phyloP scores from a whole-genome alignment of 495 filamentous ascomycete genomes.

The Parmelia sp. region DNA sequence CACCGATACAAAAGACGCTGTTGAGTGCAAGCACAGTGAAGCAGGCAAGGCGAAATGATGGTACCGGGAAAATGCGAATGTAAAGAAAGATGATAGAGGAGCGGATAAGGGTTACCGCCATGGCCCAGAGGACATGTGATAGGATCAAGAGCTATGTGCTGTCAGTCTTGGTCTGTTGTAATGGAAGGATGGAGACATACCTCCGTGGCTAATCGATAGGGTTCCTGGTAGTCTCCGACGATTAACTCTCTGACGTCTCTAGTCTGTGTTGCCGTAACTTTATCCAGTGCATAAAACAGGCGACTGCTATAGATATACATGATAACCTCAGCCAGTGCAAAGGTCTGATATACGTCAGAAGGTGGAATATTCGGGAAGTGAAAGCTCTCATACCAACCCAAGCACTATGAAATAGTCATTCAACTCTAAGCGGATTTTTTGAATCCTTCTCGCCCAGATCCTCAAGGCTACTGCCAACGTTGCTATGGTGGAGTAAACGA shows the following conservation, averaged over 20 bases:
- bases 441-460: constrained; percentile 21
- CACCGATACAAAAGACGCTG: constrained; percentile 6
- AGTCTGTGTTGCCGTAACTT: too few relatives aligned
- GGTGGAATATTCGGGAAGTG: background rate
- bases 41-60: constrained; percentile 34
- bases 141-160: background rate
- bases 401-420: constrained; percentile 19
- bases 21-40: constrained; percentile 24
- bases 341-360: constrained; percentile 12
- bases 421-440: constrained; percentile 8
- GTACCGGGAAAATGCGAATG: constrained; percentile 34
- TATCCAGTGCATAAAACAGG: background rate
- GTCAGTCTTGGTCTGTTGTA: background rate
- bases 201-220: too few relatives aligned
- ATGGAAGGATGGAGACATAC: background rate
- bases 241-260: too few relatives aligned
- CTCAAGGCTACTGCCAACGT: constrained; percentile 10
- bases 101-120: constrained; percentile 31
- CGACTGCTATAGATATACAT: background rate
- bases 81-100: constrained; percentile 40
- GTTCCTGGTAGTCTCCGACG: too few relatives aligned
- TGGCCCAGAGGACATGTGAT: constrained; percentile 25
- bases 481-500: constrained; percentile 14
- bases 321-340: constrained; percentile 5
- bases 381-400: constrained; percentile 13